Evolutionary conservation across 2,329 filamentous ascomycete genomes (phyloP), one percentile per base, ranked within the genome.

Genomic region (Lithohypha guttulata): DNA sequence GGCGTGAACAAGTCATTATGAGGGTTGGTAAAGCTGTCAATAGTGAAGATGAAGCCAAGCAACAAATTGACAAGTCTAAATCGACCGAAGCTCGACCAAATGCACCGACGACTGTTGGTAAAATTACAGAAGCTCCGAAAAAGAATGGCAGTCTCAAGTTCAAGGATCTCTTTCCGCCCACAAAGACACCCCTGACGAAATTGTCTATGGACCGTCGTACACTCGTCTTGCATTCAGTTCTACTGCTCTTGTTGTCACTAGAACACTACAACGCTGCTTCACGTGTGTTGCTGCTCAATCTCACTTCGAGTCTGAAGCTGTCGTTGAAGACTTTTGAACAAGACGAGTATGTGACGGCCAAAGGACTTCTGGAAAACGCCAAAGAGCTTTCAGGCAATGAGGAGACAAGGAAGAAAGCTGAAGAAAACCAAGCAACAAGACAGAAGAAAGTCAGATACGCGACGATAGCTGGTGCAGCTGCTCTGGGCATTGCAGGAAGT

Each of bases 371-470:
- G 1, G 74, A 81, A 50, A 77, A 82, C 23, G 82, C 84, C n/a
- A 73, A 81, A 47, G 71, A 78, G 15, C 79, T 93, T 66, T 79
- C 78, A 0, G 83, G 81, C 1, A 81, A 87, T 44, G 75, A 79
- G 1, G 85, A 91, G 56, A 78, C 77, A 0, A 75, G 81, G 53
- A 82, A 81, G 55, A 76, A 80, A 39, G 72, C 65, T 0, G 79
- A 85, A 40, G 76, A 83, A 44, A 75, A 71, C 28, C 77, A 76
- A 46, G 64, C 65, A n/a, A 60, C 71, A 13, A 70, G 79, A 30
- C 78, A 79, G 56, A 83, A 78, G 74, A 86, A 86, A 56, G 85
- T 95, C 14, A 85, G 87, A 0, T 68, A 95, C 18, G 89, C 87
- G 0, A 84, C 82, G 6, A 84, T 93, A 0, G 86, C 84, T 0